Evolutionary conservation across 2,329 filamentous ascomycete species (phyloP).

Genomic region (Pseudogymnoascus sp.): DNA sequence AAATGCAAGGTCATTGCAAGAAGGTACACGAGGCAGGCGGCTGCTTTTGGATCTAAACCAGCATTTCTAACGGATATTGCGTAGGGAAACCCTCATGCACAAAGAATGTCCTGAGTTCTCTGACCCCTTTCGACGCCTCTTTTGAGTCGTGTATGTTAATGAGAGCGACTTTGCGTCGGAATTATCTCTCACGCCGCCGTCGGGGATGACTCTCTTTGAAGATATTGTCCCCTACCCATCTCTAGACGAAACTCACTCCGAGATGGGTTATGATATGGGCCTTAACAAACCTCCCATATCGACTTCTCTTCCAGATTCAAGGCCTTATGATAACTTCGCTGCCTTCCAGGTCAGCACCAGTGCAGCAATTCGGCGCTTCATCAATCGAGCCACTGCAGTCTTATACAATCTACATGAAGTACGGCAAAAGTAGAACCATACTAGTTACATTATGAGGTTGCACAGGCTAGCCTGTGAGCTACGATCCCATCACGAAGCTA

Average conservation of each 20-base stretch:
- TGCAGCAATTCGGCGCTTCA: constrained; percentile 26
- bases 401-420: constrained; percentile 26
- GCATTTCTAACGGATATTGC: not conserved
- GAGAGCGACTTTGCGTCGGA: constrained; percentile 28
- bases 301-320: not conserved
- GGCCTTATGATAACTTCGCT: constrained; percentile 21
- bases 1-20: constrained; percentile 25
- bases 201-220: constrained; percentile 27
- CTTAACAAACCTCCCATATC: not conserved
- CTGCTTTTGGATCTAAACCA: not conserved
- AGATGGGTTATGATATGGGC: not conserved
- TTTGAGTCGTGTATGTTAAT: constrained; percentile 27
- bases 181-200: constrained; percentile 24
- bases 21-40: not conserved
- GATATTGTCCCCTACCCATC: constrained; percentile 24
- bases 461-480: constrained; percentile 23
- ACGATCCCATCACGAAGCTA: constrained; percentile 13
- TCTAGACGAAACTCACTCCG: not conserved
- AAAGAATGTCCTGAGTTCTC: constrained; percentile 12
- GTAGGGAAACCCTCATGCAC: not conserved
- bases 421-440: constrained; percentile 2
- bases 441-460: constrained; percentile 23
- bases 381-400: constrained; percentile 27
- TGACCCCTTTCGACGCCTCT: constrained; percentile 24
- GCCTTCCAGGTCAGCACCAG: constrained; percentile 29